Evolutionary conservation across 1,284 basidiomycete species (phyloP).

Genomic region (Apiotrichum mycotoxinovorans): DNA sequence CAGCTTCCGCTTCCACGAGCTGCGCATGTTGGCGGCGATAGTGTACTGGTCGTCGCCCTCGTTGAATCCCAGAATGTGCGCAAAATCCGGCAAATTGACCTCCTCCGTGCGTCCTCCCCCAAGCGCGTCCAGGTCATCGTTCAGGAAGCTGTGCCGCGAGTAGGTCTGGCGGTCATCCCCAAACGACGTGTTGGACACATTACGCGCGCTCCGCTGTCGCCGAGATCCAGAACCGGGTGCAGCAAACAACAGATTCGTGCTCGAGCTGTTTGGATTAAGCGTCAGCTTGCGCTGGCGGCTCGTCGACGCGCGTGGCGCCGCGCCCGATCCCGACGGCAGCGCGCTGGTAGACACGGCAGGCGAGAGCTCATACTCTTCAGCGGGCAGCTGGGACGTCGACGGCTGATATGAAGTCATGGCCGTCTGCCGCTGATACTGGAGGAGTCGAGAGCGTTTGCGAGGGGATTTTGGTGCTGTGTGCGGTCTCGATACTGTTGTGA

Average conservation of each 20-base stretch:
- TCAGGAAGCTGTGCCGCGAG: conserved; percentile 11
- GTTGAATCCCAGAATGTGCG: conserved; percentile 45
- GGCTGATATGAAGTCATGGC: conserved; percentile 22
- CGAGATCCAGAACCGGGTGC: conserved; percentile 16
- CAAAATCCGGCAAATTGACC: conserved; percentile 48
- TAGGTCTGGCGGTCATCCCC: not conserved
- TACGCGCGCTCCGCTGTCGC: conserved; percentile 5
- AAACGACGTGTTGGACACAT: not conserved
- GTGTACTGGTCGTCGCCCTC: conserved; percentile 49
- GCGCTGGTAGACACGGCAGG: conserved; percentile 2
- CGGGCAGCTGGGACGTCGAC: conserved; percentile 15
- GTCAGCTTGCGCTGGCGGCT: conserved; percentile 28
- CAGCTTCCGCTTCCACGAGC: conserved; percentile 45
- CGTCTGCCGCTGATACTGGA: no score
- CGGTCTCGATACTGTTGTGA: no score
- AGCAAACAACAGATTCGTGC: conserved; percentile 34
- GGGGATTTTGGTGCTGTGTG: no score
- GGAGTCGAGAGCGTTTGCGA: no score
- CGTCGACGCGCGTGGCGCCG: conserved; percentile 5
- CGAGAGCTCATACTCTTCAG: conserved; percentile 37
- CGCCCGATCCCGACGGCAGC: conserved; percentile 1
- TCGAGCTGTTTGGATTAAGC: conserved; percentile 29
- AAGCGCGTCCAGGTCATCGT: conserved; percentile 16
- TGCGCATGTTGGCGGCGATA: conserved; percentile 40
- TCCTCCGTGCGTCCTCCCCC: conserved; percentile 22